These are phyloP conservation scores for Tolypocladium tropicale DNA, from an alignment of 2,329 filamentous ascomycete species.

Conservation along the genomic window DNA sequence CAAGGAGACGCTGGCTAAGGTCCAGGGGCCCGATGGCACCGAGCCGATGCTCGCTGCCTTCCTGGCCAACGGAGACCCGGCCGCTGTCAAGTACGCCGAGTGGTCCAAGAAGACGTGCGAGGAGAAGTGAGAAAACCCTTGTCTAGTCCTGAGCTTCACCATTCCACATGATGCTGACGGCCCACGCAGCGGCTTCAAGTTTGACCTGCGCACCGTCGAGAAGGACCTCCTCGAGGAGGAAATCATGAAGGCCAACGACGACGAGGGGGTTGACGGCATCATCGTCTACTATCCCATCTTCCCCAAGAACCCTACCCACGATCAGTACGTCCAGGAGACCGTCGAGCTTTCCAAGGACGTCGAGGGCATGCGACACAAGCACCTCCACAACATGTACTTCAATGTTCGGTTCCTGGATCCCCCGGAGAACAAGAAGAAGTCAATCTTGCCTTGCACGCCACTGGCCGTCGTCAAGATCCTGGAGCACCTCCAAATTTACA, in stretches of 20 bases:
- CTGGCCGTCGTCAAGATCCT: constrained; percentile 95
- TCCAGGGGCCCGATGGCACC: constrained; percentile 44
- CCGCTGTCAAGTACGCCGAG: constrained; percentile 87
- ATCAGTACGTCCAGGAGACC: constrained; percentile 92
- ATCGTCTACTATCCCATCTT: constrained; percentile 99
- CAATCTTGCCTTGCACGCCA: constrained; percentile 88
- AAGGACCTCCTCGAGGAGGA: constrained; percentile 86
- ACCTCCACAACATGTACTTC: constrained; percentile 99
- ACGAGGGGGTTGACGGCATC: constrained; percentile 70
- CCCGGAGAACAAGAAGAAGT: constrained; percentile 70
- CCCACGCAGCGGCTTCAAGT: constrained; percentile 66
- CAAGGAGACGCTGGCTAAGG: constrained; percentile 58
- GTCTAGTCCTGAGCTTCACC: not conserved
- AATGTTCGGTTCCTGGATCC: constrained; percentile 90
- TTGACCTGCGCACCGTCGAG: constrained; percentile 72
- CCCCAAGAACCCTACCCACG: constrained; percentile 65
- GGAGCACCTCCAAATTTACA: constrained; percentile 93
- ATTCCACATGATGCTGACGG: constrained; percentile 5
- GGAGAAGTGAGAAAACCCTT: constrained; percentile 72
- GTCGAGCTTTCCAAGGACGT: constrained; percentile 88
- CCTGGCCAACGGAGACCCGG: constrained; percentile 83
- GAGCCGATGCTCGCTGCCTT: constrained; percentile 81
- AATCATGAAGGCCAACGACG: constrained; percentile 74
- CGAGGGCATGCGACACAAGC: constrained; percentile 84
- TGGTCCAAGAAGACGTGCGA: constrained; percentile 95